phyloP scores from a whole-genome alignment of 2,329 filamentous ascomycete genomes.

The Colletotrichum sidae region DNA sequence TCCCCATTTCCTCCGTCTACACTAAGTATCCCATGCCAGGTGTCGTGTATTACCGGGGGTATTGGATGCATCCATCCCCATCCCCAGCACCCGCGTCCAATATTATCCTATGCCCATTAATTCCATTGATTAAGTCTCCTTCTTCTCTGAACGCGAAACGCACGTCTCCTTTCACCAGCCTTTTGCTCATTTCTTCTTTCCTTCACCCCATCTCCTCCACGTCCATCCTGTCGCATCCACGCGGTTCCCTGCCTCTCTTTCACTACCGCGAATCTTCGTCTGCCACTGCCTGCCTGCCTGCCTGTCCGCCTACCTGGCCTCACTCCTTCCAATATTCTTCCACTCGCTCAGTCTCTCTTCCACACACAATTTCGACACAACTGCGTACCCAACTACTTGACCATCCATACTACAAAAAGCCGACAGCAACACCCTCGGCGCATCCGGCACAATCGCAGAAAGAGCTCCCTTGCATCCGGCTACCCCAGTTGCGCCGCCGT shows the following conservation, averaged over 20 bases:
- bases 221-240: background rate
- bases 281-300: background rate
- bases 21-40: background rate
- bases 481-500: slow-evolving; percentile 18
- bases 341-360: slow-evolving; percentile 17
- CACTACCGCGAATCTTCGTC: slow-evolving; percentile 19
- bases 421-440: background rate
- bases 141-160: slow-evolving; percentile 23
- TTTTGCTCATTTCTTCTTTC: slow-evolving; percentile 11
- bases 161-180: slow-evolving; percentile 23
- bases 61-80: background rate
- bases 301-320: slow-evolving; percentile 1
- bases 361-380: background rate
- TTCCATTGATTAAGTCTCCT: slow-evolving; percentile 36
- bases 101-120: slow-evolving; percentile 28
- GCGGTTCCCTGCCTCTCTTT: slow-evolving; percentile 14
- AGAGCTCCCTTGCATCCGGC: slow-evolving; percentile 21
- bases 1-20: slow-evolving; percentile 1
- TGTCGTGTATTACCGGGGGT: too few relatives aligned
- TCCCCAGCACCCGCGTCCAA: slow-evolving; percentile 23
- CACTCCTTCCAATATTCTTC: slow-evolving; percentile 26
- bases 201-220: slow-evolving; percentile 15
- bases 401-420: background rate
- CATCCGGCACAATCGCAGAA: background rate
- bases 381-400: background rate